Conservation (phyloP, 768 basidiomycete genomes). For the Porphyrellus cyaneotinctus region DNA sequence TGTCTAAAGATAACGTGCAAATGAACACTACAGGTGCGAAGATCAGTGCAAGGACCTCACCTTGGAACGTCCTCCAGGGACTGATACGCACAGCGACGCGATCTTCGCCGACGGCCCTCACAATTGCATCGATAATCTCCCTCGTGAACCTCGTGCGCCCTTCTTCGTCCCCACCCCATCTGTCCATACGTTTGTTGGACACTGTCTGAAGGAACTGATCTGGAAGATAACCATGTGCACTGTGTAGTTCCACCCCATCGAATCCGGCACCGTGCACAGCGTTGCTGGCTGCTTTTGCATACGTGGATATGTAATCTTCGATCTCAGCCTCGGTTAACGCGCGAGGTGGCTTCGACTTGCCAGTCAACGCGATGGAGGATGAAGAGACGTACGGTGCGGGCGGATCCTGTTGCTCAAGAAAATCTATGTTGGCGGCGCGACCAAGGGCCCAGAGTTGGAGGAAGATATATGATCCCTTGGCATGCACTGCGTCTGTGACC, state of each 20-base stretch:
- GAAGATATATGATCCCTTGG: constrained; percentile 37
- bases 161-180: background rate
- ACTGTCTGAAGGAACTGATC: background rate
- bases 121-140: background rate
- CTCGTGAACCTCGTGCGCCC: background rate
- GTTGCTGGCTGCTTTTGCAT: background rate
- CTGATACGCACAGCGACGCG: background rate
- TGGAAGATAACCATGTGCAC: background rate
- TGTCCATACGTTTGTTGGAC: background rate
- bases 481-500: constrained; percentile 58
- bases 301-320: background rate
- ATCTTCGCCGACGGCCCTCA: background rate
- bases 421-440: background rate
- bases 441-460: background rate
- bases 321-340: background rate
- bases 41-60: background rate
- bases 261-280: background rate
- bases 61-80: background rate
- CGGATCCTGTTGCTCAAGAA: background rate
- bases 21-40: background rate
- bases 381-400: background rate
- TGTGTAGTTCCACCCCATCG: background rate
- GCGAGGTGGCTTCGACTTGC: background rate
- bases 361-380: background rate
- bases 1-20: background rate